Percentiles rank a stretch among this genome's conserved stretches.
Evolutionary conservation across 2,329 filamentous ascomycete genomes (phyloP).

Genomic region (Periconia sp.): DNA sequence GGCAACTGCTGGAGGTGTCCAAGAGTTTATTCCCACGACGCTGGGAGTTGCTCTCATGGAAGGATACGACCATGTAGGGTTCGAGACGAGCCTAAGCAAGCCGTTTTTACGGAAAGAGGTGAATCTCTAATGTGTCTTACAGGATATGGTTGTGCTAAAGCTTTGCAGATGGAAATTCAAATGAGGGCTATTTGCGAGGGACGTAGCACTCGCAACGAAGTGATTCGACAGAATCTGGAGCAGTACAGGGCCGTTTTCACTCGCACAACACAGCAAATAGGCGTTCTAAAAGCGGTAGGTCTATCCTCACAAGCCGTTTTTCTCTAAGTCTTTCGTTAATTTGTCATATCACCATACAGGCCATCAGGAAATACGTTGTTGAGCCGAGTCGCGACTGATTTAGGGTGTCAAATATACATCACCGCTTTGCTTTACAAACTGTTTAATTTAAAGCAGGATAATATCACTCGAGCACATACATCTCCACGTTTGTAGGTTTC

Average conservation of each 20-base stretch:
- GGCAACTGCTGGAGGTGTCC: conserved; percentile 60
- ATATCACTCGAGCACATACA: too few relatives aligned
- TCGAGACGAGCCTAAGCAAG: conserved; percentile 91
- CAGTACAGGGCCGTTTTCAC: conserved; percentile 88
- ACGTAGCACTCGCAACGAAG: conserved; percentile 71
- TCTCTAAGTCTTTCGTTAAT: too few relatives aligned
- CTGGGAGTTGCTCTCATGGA: conserved; percentile 90
- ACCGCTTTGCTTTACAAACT: too few relatives aligned
- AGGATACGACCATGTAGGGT: conserved; percentile 92
- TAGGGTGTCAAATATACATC: too few relatives aligned
- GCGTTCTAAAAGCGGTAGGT: conserved; percentile 62
- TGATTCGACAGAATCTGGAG: conserved; percentile 81
- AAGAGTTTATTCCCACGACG: conserved; percentile 91
- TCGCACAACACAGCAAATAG: conserved; percentile 78
- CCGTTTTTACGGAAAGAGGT: conserved; percentile 92
- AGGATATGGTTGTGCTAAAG: conserved; percentile 18
- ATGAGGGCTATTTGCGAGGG: conserved; percentile 98
- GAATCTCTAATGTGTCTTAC: conserved; percentile 22
- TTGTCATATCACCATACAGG: too few relatives aligned
- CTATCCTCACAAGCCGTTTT: too few relatives aligned
- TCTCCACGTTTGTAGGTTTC: too few relatives aligned
- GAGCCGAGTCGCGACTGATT: conserved; percentile 46
- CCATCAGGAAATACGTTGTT: conserved; percentile 48
- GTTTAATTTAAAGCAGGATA: too few relatives aligned
- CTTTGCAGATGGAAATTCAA: conserved; percentile 78